Percentiles rank a stretch among this genome's conserved stretches.
Conservation (phyloP, 2,329 filamentous ascomycete species). For the Sclerotinia sclerotiorum region DNA sequence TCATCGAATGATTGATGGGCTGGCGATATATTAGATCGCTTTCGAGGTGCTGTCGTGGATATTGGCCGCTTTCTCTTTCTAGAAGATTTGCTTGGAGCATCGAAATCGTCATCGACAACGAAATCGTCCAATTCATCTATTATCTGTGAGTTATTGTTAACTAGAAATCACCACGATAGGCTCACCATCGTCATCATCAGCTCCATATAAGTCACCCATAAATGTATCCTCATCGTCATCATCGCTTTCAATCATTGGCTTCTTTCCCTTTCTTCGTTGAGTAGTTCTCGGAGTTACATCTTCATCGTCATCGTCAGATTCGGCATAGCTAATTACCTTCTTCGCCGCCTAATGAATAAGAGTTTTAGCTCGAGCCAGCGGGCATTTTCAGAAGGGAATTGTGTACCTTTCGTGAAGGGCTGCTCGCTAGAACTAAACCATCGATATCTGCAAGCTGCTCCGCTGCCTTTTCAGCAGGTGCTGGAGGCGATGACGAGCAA, state of each 20-base stretch:
- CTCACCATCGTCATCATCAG: conserved; percentile 58
- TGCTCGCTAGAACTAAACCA: conserved; percentile 54
- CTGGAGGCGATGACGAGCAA: conserved; percentile 47
- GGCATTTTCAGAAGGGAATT: neutral
- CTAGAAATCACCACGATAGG: neutral
- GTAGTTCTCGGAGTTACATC: conserved; percentile 54
- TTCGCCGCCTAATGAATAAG: conserved; percentile 48
- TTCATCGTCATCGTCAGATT: conserved; percentile 79
- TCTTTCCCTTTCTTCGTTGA: conserved; percentile 48
- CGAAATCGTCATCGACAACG: conserved; percentile 77
- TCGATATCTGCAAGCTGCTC: conserved; percentile 47
- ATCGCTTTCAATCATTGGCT: conserved; percentile 62
- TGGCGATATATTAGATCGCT: conserved; percentile 59
- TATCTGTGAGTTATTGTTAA: conserved; percentile 17
- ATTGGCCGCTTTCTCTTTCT: conserved; percentile 68
- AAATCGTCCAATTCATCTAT: conserved; percentile 80
- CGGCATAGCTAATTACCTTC: conserved; percentile 75
- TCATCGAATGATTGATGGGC: conserved; percentile 47
- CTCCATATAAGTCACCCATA: conserved; percentile 58
- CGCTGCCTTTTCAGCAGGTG: conserved; percentile 45
- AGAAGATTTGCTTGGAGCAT: conserved; percentile 56
- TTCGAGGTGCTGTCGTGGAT: conserved; percentile 56
- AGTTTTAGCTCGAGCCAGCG: conserved; percentile 1
- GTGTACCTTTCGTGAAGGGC: conserved; percentile 76
- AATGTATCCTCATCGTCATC: conserved; percentile 69